Evolutionary conservation across 257 asterid genomes (phyloP).

Genomic region (Nicotiana sylvestris): DNA sequence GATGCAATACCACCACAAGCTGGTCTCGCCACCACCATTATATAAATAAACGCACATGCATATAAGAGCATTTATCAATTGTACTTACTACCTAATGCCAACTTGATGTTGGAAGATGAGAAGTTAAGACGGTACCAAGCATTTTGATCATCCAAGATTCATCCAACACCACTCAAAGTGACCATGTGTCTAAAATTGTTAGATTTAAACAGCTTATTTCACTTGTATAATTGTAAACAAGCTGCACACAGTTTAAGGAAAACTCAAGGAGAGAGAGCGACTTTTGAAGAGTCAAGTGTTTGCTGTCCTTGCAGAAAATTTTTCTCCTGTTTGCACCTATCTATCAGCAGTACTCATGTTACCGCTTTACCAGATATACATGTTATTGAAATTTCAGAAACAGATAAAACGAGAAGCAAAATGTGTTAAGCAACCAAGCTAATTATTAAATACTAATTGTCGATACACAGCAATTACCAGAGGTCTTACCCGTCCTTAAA

Average conservation of each 20-base stretch:
- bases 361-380: neutral
- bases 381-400: neutral
- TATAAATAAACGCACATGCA: neutral
- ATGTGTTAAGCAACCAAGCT: neutral
- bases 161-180: neutral
- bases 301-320: neutral
- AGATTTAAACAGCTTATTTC: neutral
- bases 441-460: neutral
- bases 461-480: neutral
- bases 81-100: neutral
- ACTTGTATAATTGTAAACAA: neutral
- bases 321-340: neutral
- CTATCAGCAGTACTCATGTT: neutral
- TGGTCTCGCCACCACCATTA: neutral
- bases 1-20: neutral
- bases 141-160: neutral
- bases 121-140: neutral
- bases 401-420: neutral
- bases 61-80: neutral
- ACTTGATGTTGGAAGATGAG: neutral
- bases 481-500: conserved; percentile 53
- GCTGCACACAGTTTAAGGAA: neutral
- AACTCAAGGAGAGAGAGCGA: neutral
- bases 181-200: neutral
- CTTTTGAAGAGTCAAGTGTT: neutral